Evolutionary conservation across 352 stramenopile genomes (phyloP).

Genomic region (Pythium utonaiense): DNA sequence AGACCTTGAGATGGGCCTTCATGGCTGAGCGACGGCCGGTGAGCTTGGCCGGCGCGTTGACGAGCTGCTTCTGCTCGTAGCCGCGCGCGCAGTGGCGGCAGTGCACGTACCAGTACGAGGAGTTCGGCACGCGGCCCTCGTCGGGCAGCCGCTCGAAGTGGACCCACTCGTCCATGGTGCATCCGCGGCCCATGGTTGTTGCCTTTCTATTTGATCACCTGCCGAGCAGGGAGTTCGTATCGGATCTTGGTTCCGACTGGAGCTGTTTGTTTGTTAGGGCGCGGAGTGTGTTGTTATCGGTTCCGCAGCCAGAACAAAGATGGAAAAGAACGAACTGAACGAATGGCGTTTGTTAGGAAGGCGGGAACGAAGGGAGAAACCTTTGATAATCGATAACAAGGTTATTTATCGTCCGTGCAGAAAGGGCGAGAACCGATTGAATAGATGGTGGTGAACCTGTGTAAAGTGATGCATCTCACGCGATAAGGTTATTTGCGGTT

Average conservation of each 20-base stretch:
- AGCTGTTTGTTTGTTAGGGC: slow-evolving; percentile 2
- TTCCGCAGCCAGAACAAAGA: background rate
- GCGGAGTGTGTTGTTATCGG: background rate
- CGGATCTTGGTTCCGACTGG: slow-evolving; percentile 2
- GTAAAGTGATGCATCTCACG: background rate
- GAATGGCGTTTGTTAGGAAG: background rate
- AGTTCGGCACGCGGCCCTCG: slow-evolving; percentile 68
- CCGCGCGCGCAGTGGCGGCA: slow-evolving; percentile 67
- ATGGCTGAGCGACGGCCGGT: slow-evolving; percentile 74
- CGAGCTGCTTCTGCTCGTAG: slow-evolving; percentile 65
- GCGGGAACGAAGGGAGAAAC: background rate
- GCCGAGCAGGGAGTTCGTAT: slow-evolving; percentile 16
- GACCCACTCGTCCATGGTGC: slow-evolving; percentile 79
- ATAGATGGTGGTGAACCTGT: background rate
- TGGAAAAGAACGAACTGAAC: background rate
- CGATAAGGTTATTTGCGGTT: slow-evolving; percentile 23
- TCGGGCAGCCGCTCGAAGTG: slow-evolving; percentile 73
- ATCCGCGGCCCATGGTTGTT: slow-evolving; percentile 57
- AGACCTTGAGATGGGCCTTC: slow-evolving; percentile 70
- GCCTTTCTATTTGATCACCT: background rate
- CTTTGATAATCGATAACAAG: background rate
- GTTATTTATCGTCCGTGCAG: background rate
- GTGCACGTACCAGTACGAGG: slow-evolving; percentile 78
- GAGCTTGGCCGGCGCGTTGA: slow-evolving; percentile 48
- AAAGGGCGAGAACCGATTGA: too few relatives aligned